A percentile compares a stretch with the other conserved stretches of the same genome.
These are phyloP conservation scores for Taphrina flavorubra DNA, from an alignment of 1,139 yeast species.

Conservation along the genomic window DNA sequence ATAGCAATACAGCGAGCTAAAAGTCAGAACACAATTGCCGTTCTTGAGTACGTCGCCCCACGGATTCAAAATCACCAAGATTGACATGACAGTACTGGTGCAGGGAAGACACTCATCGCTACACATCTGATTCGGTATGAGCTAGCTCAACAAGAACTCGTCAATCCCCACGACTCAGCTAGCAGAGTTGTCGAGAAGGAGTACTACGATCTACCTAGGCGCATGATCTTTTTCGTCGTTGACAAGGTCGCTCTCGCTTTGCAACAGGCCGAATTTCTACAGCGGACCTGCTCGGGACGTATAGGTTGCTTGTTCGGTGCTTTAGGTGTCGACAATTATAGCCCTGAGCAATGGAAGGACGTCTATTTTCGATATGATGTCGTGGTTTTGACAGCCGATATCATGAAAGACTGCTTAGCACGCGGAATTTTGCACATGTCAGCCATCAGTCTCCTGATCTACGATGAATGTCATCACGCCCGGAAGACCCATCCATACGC, in stretches of 20 bases:
- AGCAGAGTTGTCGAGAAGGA: not conserved
- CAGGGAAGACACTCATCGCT: conserved; percentile 44
- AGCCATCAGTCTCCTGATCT: conserved; percentile 36
- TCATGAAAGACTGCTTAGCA: conserved; percentile 42
- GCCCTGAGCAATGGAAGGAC: conserved; percentile 38
- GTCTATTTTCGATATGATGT: conserved; percentile 41
- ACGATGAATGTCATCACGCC: conserved; percentile 46
- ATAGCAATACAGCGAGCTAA: conserved; percentile 20
- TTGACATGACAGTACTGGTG: conserved; percentile 27
- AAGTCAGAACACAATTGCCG: conserved; percentile 42
- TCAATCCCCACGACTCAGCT: not conserved
- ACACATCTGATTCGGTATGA: conserved; percentile 38
- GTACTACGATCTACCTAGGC: not conserved
- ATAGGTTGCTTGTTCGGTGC: conserved; percentile 42
- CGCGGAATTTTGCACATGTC: conserved; percentile 38
- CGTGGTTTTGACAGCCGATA: conserved; percentile 44
- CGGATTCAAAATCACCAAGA: too few species aligned
- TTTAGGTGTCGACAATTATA: conserved; percentile 40
- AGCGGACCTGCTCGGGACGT: conserved; percentile 36
- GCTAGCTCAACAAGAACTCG: not conserved
- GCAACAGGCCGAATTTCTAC: conserved; percentile 44
- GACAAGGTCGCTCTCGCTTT: conserved; percentile 44
- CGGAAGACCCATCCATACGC: conserved; percentile 40
- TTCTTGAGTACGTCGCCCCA: conserved; percentile 27
- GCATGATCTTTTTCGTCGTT: conserved; percentile 42